Base-by-base conservation (phyloP, 2,329 filamentous ascomycete species). In the Drechslerella dactyloides region DNA sequence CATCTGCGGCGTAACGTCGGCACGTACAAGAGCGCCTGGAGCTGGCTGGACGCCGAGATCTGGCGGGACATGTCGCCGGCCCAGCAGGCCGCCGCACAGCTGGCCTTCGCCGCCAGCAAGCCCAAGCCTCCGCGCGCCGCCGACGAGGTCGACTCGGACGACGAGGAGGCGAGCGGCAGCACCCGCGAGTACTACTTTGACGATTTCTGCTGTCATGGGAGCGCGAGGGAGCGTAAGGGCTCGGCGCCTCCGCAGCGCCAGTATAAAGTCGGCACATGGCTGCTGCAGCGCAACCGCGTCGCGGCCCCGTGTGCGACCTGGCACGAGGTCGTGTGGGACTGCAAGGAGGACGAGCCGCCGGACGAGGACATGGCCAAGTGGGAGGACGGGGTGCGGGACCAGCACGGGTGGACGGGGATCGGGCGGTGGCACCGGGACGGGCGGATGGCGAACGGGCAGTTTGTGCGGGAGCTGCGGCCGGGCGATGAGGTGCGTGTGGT, bases 111-210 rank as follows among this genome's bases (percentile, higher is more conserved):
- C 37, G 90, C 93, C 78, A 89, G 91, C 76, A 87, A 91, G 79
- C 91, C 92, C 77, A 86, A 87, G 2, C 88, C 89, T 60, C 90
- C 93, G 78, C 93, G 93, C 75, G 90, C 90, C 0, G 90, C 93
- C 73, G 89, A 93, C 60, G 90, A 93, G 78, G 84, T 91, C 13
- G 87, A 86, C 50, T 88, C 86, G 15, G 89, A 91, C 75, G 87
- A 89, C 74, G 87, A 89, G 78, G 87, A 89, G 78, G 85, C 83
- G 73, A 84, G 82, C 48, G 81, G 82, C 8, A 83, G 27, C n/a
- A n/a, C n/a, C 27, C 27, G 27, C 27, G 27, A 33, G 27, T 33
- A 4, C 27, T 33, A 33, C 27, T 33, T 4, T 33, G 27, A 33
- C 27, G 27, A 33, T 33, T 33, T 33, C 27, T 33, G 27, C 27